phyloP scores from a whole-genome alignment of 208 protist genomes.

The Acanthamoeba divionensis region DNA sequence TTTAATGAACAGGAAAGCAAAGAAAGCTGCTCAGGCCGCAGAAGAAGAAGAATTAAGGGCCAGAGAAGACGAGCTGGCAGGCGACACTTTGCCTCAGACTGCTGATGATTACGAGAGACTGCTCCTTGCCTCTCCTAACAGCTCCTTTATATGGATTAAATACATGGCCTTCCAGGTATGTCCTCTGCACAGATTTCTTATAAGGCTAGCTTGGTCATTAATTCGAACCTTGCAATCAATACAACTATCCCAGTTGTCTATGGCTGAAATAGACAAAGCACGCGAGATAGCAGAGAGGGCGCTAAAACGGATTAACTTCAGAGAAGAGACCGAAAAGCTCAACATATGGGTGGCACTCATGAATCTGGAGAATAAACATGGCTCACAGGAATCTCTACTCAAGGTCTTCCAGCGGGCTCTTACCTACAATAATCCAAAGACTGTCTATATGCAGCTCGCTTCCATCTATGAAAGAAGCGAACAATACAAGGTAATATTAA shows the following conservation, averaged over 20 bases:
- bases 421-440: constrained; percentile 73
- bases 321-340: constrained; percentile 76
- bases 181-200: not conserved
- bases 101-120: constrained; percentile 83
- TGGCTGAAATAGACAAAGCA: constrained; percentile 80
- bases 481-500: constrained; percentile 51
- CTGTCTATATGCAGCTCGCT: constrained; percentile 63
- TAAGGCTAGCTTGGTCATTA: not conserved
- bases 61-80: constrained; percentile 45
- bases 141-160: constrained; percentile 80
- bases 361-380: constrained; percentile 84
- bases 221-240: not conserved
- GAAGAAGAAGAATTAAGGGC: constrained; percentile 29
- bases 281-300: constrained; percentile 77
- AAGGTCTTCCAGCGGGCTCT: constrained; percentile 64
- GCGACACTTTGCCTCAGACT: constrained; percentile 57
- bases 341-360: constrained; percentile 85
- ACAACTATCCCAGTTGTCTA: constrained; percentile 32
- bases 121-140: constrained; percentile 74
- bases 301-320: constrained; percentile 69
- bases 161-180: constrained; percentile 80
- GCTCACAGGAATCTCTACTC: constrained; percentile 60
- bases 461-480: constrained; percentile 63
- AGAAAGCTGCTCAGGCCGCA: not conserved
- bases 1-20: not conserved